phyloP scores from a whole-genome alignment of 2,329 filamentous ascomycete genomes.

The Macroventuria anomochaeta region DNA sequence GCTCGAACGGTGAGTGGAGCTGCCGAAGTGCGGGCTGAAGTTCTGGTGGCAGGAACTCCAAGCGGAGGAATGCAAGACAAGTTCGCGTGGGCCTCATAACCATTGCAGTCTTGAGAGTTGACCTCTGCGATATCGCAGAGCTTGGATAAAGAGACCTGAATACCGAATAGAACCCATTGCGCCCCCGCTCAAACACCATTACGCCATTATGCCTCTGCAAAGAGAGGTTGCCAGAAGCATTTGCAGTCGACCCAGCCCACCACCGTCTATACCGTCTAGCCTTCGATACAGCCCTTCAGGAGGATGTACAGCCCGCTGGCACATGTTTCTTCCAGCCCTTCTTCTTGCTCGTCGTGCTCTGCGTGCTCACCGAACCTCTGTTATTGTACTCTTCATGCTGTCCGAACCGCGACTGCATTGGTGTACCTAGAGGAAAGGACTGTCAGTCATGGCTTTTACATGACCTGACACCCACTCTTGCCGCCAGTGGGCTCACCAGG shows the following conservation, averaged over 20 bases:
- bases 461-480: constrained; percentile 74
- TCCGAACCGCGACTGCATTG: neutral
- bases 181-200: constrained; percentile 37
- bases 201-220: constrained; percentile 28
- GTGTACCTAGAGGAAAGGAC: neutral
- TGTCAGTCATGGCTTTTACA: constrained; percentile 64
- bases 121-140: neutral
- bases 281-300: neutral
- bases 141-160: constrained; percentile 13
- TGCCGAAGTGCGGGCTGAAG: neutral
- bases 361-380: no score
- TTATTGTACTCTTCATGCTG: no score
- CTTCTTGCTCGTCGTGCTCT: neutral
- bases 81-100: neutral
- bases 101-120: constrained; percentile 12
- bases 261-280: constrained; percentile 32
- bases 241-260: constrained; percentile 1
- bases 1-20: constrained; percentile 14
- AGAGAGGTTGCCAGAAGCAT: constrained; percentile 1
- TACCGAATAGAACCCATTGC: constrained; percentile 28
- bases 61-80: neutral
- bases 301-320: neutral
- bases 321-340: constrained; percentile 7
- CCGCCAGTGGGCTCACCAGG: constrained; percentile 80
- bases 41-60: neutral